These are phyloP conservation scores for Penicillium aurantiogriseum DNA, from an alignment of 2,329 filamentous ascomycete species.

Conservation along the genomic window DNA sequence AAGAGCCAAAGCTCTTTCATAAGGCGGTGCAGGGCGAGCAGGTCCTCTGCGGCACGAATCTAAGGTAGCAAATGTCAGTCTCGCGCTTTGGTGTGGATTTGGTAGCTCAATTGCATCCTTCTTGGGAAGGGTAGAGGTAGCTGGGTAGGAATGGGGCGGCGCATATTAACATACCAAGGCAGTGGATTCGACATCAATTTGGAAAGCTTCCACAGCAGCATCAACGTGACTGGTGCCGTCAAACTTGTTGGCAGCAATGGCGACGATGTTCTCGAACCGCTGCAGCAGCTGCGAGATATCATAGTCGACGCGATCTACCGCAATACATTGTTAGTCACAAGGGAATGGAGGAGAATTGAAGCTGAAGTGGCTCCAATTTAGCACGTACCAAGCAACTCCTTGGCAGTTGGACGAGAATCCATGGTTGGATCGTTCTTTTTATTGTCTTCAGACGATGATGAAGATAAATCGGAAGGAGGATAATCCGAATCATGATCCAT, in stretches of 20 bases:
- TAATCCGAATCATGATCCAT: background rate
- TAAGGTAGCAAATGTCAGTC: conserved; percentile 23
- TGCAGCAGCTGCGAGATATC: conserved; percentile 50
- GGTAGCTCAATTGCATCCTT: background rate
- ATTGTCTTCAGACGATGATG: background rate
- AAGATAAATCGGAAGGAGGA: background rate
- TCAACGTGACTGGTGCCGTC: conserved; percentile 49
- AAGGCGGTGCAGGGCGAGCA: conserved; percentile 59
- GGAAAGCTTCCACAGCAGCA: conserved; percentile 57
- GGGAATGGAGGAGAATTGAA: background rate
- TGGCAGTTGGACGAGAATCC: conserved; percentile 34
- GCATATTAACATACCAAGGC: conserved; percentile 49
- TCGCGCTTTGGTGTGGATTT: too few relatives aligned
- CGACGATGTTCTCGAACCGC: conserved; percentile 57
- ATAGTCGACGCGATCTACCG: conserved; percentile 45
- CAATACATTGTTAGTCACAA: background rate
- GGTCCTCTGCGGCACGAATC: conserved; percentile 62
- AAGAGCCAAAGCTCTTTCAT: conserved; percentile 69
- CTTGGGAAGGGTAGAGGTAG: too few relatives aligned
- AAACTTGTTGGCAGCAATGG: conserved; percentile 49
- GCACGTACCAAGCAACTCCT: conserved; percentile 30
- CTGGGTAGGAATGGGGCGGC: too few relatives aligned
- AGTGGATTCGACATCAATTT: conserved; percentile 59
- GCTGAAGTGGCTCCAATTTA: background rate
- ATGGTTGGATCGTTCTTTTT: conserved; percentile 20